Evolutionary conservation across 306 rosid species (phyloP), one percentile per base, ranked within the genome.

Genomic region (Quercus rubra): DNA sequence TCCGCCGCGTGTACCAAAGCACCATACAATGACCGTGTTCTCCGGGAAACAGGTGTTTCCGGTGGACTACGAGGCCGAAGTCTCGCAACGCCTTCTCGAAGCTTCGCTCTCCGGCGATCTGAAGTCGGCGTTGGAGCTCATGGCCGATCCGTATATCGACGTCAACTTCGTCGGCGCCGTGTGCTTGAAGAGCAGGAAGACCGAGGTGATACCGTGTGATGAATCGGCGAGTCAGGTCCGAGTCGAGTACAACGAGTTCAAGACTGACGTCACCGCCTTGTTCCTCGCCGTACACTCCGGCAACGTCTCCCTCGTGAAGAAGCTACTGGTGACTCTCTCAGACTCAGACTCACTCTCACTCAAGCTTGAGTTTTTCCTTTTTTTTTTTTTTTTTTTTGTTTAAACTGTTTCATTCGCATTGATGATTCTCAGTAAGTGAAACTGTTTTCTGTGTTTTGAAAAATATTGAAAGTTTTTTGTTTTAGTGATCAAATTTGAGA

Each of bases 111-210:
- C 92, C 49, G 92, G 97, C 46, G 97, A 94, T 85, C 97, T 92
- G 80, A 83, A 86, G 46, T 83, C 88, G 78, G 91, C 89, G 4
- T 2, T 76, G 38, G 89, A 88, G 58, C 90, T 88, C 86, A 83
- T 90, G 71, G 75, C 87, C 73, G 92, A 94, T 88, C 95, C 97
- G 55, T 88, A 79, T 51, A 89, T 92, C 31, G 97, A 94, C 83
- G 95, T 94, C 58, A 94, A 92, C 94, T 91, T 90, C 82, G 79
- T 88, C n/a, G 99, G 93, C 68, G 93, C 93, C 5, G 91, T 94
- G 35, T 78, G 71, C 55, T 66, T 94, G 62, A 86, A 84, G 79
- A 84, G 83, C 25, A 78, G 90, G 75, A 87, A 70, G 80, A 71
- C 95, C 1, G 92, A 94, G 81, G 68, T 92, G 55, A 56, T 90